Evolutionary conservation across 371 early-diverging fungal genomes (phyloP).

Genomic region (Neoconidiobolus thromboides): DNA sequence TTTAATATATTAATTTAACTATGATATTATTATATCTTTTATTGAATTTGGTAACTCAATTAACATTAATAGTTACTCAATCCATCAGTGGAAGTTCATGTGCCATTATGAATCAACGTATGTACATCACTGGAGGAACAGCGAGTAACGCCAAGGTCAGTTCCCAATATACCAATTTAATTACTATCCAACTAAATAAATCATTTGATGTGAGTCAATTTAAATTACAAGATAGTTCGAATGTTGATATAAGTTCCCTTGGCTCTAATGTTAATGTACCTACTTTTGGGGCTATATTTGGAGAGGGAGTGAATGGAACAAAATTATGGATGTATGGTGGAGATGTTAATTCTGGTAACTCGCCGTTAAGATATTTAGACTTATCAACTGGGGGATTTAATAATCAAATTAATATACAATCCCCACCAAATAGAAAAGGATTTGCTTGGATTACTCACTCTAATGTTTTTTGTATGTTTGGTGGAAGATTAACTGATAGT

Average conservation of each 20-base stretch:
- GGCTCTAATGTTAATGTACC: not conserved
- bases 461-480: not conserved
- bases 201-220: not conserved
- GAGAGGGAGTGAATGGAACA: not conserved
- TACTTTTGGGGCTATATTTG: not conserved
- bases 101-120: not conserved
- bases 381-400: not conserved
- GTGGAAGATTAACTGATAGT: not conserved
- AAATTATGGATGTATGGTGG: not conserved
- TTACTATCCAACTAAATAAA: not conserved
- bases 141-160: not conserved
- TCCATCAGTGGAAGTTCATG: not conserved
- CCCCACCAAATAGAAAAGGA: not conserved
- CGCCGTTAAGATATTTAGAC: not conserved
- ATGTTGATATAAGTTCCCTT: not conserved
- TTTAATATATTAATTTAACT: too few relatives aligned
- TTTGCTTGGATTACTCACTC: not conserved
- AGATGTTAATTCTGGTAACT: not conserved
- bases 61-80: too few relatives aligned
- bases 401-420: not conserved
- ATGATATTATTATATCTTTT: too few relatives aligned
- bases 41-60: too few relatives aligned
- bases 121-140: constrained; percentile 3
- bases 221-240: not conserved
- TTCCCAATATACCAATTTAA: not conserved